Percentiles rank a stretch among this genome's conserved stretches.
These are phyloP conservation scores for Fusarium cyanostomum DNA, from an alignment of 2,329 filamentous ascomycete species.

Conservation along the genomic window DNA sequence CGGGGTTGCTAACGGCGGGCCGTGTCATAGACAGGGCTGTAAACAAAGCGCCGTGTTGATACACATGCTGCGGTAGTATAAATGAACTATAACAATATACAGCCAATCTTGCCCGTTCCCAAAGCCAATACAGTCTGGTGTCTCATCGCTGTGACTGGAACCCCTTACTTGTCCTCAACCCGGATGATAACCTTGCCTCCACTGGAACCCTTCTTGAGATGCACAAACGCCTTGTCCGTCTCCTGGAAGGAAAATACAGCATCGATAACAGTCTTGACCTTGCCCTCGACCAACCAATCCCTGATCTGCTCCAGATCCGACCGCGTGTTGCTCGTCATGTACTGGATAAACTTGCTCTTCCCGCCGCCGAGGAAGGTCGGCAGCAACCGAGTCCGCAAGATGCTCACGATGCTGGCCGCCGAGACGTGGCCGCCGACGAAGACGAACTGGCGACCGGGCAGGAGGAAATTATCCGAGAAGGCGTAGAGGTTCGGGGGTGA, in stretches of 20 bases:
- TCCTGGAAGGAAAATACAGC: constrained; percentile 65
- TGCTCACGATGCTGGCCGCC: constrained; percentile 33
- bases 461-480: constrained; percentile 59
- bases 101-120: not conserved
- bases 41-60: not conserved
- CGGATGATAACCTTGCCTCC: constrained; percentile 67
- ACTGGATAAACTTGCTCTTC: constrained; percentile 54
- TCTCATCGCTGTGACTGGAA: not conserved
- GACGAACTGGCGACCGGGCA: constrained; percentile 58
- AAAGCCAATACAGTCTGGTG: constrained; percentile 14
- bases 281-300: constrained; percentile 66
- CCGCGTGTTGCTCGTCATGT: constrained; percentile 52
- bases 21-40: not conserved
- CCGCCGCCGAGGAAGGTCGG: constrained; percentile 52
- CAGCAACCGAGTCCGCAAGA: constrained; percentile 41
- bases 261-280: constrained; percentile 65
- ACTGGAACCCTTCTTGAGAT: constrained; percentile 65
- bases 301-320: constrained; percentile 61
- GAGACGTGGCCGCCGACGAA: constrained; percentile 57
- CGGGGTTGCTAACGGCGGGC: not conserved
- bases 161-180: constrained; percentile 22
- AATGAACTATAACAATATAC: not conserved
- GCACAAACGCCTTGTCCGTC: constrained; percentile 64
- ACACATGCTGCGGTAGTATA: not conserved
- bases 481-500: constrained; percentile 62